Percentiles rank a stretch among this genome's conserved stretches.
Evolutionary conservation across 2,329 filamentous ascomycete genomes (phyloP).

Genomic region (Periconia digitata): DNA sequence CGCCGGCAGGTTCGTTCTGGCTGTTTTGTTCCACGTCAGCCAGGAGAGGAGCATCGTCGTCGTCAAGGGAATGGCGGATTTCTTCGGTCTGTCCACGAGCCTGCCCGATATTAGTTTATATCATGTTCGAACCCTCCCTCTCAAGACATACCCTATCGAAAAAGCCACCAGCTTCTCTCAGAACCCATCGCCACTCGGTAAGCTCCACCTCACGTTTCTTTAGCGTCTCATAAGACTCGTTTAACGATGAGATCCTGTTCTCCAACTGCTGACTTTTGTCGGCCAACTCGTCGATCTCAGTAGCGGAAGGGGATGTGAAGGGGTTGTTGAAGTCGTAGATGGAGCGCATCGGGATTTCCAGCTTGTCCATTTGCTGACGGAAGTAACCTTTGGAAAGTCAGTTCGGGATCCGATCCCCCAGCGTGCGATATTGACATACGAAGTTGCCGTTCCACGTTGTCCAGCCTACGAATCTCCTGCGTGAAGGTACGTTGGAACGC

Average conservation of each 20-base stretch:
- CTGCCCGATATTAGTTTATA: slow-evolving; percentile 23
- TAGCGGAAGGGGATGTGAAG: slow-evolving; percentile 82
- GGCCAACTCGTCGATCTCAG: slow-evolving; percentile 93
- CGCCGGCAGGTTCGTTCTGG: slow-evolving; percentile 65
- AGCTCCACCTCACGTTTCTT: slow-evolving; percentile 97
- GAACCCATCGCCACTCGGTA: slow-evolving; percentile 97
- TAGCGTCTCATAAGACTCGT: slow-evolving; percentile 97
- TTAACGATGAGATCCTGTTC: slow-evolving; percentile 85
- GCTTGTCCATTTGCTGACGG: slow-evolving; percentile 92
- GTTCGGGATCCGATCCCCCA: slow-evolving; percentile 4
- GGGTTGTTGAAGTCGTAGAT: slow-evolving; percentile 89
- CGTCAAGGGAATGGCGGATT: slow-evolving; percentile 82
- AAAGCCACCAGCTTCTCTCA: slow-evolving; percentile 94
- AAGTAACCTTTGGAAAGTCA: slow-evolving; percentile 72
- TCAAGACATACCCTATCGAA: slow-evolving; percentile 69
- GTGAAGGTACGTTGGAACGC: slow-evolving; percentile 98
- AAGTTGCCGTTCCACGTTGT: slow-evolving; percentile 97
- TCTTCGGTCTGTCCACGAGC: slow-evolving; percentile 96
- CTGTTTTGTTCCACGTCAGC: slow-evolving; percentile 88
- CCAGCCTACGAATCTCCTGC: slow-evolving; percentile 92
- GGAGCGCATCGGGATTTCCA: slow-evolving; percentile 79
- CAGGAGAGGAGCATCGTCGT: slow-evolving; percentile 90
- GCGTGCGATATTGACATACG: slow-evolving; percentile 60
- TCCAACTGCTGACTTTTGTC: slow-evolving; percentile 92
- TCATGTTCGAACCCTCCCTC: background rate